Conservation (phyloP, 495 filamentous ascomycete species). For the Neurospora sp. region DNA sequence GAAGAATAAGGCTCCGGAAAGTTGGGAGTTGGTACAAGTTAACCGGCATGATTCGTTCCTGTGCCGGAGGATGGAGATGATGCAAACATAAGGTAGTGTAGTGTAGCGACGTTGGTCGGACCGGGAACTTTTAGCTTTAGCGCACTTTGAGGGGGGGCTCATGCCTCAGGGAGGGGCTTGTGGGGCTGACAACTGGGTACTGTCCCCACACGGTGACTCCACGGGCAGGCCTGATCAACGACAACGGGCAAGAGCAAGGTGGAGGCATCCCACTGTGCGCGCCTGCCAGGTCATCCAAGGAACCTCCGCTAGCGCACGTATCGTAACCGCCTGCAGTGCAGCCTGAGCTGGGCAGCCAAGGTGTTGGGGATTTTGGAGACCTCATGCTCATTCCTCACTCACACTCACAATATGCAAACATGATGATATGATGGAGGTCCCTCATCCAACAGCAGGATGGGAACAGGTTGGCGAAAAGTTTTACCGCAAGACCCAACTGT, state of each 20-base stretch:
- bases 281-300: background rate
- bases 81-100: background rate
- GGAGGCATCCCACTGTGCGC: background rate
- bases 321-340: background rate
- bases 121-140: background rate
- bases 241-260: background rate
- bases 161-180: background rate
- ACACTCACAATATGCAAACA: slow-evolving; percentile 38
- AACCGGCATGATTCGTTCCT: background rate
- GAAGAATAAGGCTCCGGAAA: background rate
- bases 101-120: background rate
- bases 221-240: background rate
- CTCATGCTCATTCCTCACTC: slow-evolving; percentile 82
- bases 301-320: background rate
- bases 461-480: slow-evolving; percentile 83
- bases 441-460: slow-evolving; percentile 80
- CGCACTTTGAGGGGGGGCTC: background rate
- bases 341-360: background rate
- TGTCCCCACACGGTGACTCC: background rate
- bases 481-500: slow-evolving; percentile 87
- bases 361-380: slow-evolving; percentile 43
- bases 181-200: background rate
- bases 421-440: slow-evolving; percentile 36
- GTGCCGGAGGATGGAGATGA: background rate
- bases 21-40: background rate